A percentile compares a stretch with the other conserved stretches of the same genome.
These are phyloP conservation scores for Ciborinia camelliae DNA, from an alignment of 2,329 filamentous ascomycete genomes.

Conservation along the genomic window DNA sequence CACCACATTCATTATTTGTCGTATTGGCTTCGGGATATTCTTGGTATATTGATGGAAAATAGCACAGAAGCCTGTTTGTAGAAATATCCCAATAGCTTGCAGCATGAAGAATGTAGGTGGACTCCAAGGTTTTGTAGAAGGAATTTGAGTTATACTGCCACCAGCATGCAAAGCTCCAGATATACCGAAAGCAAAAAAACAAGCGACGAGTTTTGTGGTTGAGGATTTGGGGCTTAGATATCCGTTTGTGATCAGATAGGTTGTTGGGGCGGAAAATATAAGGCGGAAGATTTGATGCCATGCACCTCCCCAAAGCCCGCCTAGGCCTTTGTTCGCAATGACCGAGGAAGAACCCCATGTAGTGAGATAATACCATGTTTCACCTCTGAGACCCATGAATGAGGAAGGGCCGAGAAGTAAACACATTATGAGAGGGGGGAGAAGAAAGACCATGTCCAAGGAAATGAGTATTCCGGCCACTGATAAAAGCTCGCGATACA, in stretches of 20 bases:
- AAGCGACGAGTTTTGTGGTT: slow-evolving; percentile 38
- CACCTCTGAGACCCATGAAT: slow-evolving; percentile 52
- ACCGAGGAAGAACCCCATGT: slow-evolving; percentile 56
- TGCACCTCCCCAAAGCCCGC: slow-evolving; percentile 78
- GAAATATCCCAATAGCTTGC: slow-evolving; percentile 61
- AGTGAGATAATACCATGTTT: slow-evolving; percentile 60
- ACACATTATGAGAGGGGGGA: slow-evolving; percentile 57
- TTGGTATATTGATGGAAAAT: slow-evolving; percentile 38
- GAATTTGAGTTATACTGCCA: slow-evolving; percentile 66
- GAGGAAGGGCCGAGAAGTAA: slow-evolving; percentile 45
- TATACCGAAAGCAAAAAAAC: slow-evolving; percentile 57
- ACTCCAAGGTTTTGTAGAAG: slow-evolving; percentile 47
- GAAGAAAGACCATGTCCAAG: slow-evolving; percentile 57
- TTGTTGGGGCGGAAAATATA: slow-evolving; percentile 61
- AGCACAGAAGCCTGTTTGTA: slow-evolving; percentile 50
- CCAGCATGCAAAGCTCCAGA: slow-evolving; percentile 68
- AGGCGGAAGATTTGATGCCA: slow-evolving; percentile 91
- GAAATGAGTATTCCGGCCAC: slow-evolving; percentile 56
- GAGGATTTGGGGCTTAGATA: slow-evolving; percentile 41
- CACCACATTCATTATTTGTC: slow-evolving; percentile 55
- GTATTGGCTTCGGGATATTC: slow-evolving; percentile 44
- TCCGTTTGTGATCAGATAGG: slow-evolving; percentile 44
- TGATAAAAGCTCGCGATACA: slow-evolving; percentile 56
- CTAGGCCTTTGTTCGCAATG: slow-evolving; percentile 62
- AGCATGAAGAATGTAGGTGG: slow-evolving; percentile 69